These are phyloP conservation scores for Peronosclerospora sorghi DNA, from an alignment of 352 stramenopile species.

Conservation along the genomic window DNA sequence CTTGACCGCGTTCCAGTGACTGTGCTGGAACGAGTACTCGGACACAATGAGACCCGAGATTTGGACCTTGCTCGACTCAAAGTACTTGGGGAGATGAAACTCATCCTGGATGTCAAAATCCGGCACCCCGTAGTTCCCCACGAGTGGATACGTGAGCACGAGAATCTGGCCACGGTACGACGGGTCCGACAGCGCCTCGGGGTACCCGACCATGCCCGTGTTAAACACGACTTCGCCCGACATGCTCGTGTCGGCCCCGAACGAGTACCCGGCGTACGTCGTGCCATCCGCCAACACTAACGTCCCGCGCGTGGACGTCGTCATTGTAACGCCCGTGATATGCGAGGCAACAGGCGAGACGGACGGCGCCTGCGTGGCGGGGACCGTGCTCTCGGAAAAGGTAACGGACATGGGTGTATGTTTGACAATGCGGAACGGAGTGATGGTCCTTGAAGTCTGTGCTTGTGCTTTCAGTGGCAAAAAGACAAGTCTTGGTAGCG, in stretches of 20 bases:
- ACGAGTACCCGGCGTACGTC: constrained; percentile 78
- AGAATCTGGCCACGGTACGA: constrained; percentile 97
- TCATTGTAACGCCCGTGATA: constrained; percentile 21
- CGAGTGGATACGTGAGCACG: constrained; percentile 93
- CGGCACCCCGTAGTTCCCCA: constrained; percentile 98
- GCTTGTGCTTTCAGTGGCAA: constrained; percentile 28
- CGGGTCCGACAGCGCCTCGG: constrained; percentile 96
- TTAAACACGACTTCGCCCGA: constrained; percentile 97
- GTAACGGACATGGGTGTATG: constrained; percentile 25
- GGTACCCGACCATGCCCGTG: constrained; percentile 98
- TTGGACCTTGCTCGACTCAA: constrained; percentile 94
- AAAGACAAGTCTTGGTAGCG: constrained; percentile 28
- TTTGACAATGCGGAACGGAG: constrained; percentile 2
- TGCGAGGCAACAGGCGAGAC: constrained; percentile 36
- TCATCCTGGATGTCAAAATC: constrained; percentile 83
- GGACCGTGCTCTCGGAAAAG: constrained; percentile 15
- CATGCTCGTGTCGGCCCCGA: constrained; percentile 84
- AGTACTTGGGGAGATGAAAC: constrained; percentile 90
- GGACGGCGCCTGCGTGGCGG: constrained; percentile 5
- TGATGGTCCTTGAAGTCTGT: constrained; percentile 6
- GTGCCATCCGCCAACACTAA: constrained; percentile 83
- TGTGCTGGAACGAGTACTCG: constrained; percentile 95
- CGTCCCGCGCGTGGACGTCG: constrained; percentile 34
- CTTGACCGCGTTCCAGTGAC: constrained; percentile 89
- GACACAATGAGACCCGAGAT: constrained; percentile 94